Evolutionary conservation across 306 rosid species (phyloP), one percentile per base, ranked within the genome.

Genomic region (Begonia loranthoides): DNA sequence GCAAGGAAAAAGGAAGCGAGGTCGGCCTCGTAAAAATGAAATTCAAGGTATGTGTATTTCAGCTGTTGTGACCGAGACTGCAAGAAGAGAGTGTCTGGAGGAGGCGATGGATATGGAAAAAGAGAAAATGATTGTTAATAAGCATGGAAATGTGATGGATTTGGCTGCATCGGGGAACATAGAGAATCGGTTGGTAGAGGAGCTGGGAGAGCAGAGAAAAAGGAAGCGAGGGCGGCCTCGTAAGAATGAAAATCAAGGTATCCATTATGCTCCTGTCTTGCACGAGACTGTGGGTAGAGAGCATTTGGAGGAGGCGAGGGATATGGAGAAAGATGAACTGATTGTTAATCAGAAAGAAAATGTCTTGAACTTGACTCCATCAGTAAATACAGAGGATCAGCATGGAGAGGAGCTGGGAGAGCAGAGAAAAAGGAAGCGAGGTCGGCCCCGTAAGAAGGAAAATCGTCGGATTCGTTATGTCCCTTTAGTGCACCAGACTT

Each of bases 161-260:
- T 68, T 57, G 3, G 16, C 34, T 45, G 48, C 54, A n/a, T n/a
- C n/a, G 57, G 48, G 5, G 15, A 52, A 17, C 41, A 10, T 8
- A 28, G 36, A 28, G 36, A 28, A 28, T 28, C 36, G 9, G 8
- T 28, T 28, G 4, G 36, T 0, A 24, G 34, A 24, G 4, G 34
- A 0, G 34, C 34, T 24, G 2, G 34, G 36, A 28, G 36, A 28
- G 9, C 55, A 50, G 52, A 58, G 43, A 39, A 74, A 74, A 76
- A 69, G 96, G 52, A 81, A 75, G 81, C 82, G 94, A 28, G 96
- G 94, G 45, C 74, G 92, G 70, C 92, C 94, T 9, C 63, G 87
- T 1, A 83, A 69, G 80, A 54, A 59, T 13, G 65, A 62, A 43
- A 68, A 34, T 59, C 63, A 38, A 34, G 14, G n/a, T 17, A 41